Conservation (phyloP, 176 grass and related monocot genomes). For the Ensete glaucum region DNA sequence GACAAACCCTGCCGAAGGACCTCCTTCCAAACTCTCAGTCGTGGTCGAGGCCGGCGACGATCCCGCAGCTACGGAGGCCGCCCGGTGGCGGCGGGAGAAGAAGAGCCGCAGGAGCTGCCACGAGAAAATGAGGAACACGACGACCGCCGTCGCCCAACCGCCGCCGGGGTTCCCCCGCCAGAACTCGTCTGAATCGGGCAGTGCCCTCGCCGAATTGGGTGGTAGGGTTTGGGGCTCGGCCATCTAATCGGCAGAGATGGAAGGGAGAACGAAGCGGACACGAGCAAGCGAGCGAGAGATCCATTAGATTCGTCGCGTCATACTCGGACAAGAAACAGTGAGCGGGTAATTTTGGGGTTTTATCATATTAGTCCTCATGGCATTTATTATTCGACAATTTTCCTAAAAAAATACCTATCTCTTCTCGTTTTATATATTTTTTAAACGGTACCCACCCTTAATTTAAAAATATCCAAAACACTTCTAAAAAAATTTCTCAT, state of each 20-base stretch:
- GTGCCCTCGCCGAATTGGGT: background rate
- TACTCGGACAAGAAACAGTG: background rate
- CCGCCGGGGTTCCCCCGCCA: slow-evolving; percentile 33
- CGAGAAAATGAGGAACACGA: slow-evolving; percentile 35
- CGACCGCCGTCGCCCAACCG: slow-evolving; percentile 51
- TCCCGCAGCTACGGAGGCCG: background rate
- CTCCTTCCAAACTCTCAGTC: background rate
- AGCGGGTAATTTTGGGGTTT: background rate
- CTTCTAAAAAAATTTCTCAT: too few relatives aligned
- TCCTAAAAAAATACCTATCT: too few relatives aligned
- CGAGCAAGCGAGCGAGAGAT: too few relatives aligned
- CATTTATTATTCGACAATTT: background rate
- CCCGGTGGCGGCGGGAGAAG: slow-evolving; percentile 18
- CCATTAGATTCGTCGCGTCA: background rate
- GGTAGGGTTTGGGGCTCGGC: background rate
- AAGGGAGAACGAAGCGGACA: background rate
- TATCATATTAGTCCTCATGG: background rate
- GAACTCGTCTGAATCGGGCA: slow-evolving; percentile 21
- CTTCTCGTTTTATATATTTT: too few relatives aligned
- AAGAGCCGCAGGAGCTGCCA: slow-evolving; percentile 34
- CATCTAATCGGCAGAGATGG: background rate
- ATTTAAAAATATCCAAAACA: too few relatives aligned
- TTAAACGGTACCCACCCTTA: too few relatives aligned
- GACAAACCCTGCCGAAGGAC: background rate
- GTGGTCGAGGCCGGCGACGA: background rate